Evolutionary conservation across 2,329 filamentous ascomycete genomes (phyloP).

Genomic region (Cercospora sesami): DNA sequence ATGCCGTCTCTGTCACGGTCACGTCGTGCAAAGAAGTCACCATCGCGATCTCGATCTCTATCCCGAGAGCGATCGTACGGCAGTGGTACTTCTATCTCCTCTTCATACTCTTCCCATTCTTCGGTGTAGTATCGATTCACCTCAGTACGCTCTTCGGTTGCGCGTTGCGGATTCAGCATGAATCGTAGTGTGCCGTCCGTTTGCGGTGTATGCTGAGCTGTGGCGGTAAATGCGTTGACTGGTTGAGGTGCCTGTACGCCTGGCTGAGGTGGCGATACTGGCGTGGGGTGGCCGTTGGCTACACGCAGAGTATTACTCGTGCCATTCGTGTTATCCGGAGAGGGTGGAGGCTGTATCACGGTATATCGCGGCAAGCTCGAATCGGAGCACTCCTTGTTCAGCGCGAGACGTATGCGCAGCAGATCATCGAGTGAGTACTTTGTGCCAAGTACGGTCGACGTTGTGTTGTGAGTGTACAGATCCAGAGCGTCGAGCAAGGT

Average conservation of each 20-base stretch:
- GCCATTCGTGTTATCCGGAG: constrained; percentile 39
- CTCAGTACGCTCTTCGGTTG: constrained; percentile 66
- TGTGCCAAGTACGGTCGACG: constrained; percentile 71
- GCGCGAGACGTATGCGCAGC: constrained; percentile 79
- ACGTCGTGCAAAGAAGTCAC: constrained; percentile 13
- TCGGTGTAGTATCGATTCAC: constrained; percentile 69
- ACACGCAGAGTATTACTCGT: constrained; percentile 36
- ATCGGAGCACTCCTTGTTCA: constrained; percentile 77
- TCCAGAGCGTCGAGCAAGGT: constrained; percentile 88
- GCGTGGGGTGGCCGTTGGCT: constrained; percentile 39
- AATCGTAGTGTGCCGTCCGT: constrained; percentile 74
- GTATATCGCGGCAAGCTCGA: constrained; percentile 64
- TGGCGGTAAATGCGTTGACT: constrained; percentile 17
- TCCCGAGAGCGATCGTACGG: constrained; percentile 27
- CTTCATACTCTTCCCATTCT: constrained; percentile 73
- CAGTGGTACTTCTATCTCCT: constrained; percentile 66
- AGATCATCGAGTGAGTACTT: constrained; percentile 74
- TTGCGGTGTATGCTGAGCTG: constrained; percentile 30
- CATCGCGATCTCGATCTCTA: constrained; percentile 27
- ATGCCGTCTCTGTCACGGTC: constrained; percentile 12
- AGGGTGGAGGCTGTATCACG: constrained; percentile 29
- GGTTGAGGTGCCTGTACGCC: constrained; percentile 26
- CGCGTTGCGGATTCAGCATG: constrained; percentile 78
- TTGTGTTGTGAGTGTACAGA: constrained; percentile 82
- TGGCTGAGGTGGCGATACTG: constrained; percentile 37